Conservation (phyloP, 2,329 filamentous ascomycete genomes). For the Xylariales sp. region DNA sequence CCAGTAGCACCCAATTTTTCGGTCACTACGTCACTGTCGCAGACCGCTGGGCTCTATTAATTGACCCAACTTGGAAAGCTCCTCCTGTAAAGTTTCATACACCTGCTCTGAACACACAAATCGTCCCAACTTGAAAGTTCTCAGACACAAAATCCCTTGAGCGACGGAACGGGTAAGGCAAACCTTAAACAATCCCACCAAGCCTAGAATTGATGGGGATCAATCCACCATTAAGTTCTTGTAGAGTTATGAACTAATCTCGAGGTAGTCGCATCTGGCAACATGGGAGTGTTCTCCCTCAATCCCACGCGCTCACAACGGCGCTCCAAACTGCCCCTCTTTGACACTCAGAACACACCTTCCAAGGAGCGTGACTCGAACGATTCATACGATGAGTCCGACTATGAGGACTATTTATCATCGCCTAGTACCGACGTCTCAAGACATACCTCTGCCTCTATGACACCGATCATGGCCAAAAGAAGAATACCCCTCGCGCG, state of each 20-base stretch:
- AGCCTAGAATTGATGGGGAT: too few species aligned
- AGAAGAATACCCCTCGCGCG: slow-evolving; percentile 26
- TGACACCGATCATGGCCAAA: slow-evolving; percentile 40
- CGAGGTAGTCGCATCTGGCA: slow-evolving; percentile 5
- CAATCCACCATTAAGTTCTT: too few species aligned
- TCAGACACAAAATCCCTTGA: too few species aligned
- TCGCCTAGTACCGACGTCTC: slow-evolving; percentile 49
- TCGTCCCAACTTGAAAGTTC: too few species aligned
- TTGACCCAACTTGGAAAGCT: too few species aligned
- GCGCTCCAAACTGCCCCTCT: slow-evolving; percentile 40
- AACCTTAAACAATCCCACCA: too few species aligned
- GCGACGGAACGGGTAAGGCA: too few species aligned
- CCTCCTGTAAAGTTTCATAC: too few species aligned
- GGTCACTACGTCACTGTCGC: too few species aligned
- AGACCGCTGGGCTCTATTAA: too few species aligned
- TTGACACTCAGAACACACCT: slow-evolving; percentile 37
- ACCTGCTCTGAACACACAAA: too few species aligned
- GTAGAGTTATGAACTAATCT: background rate
- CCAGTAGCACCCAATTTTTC: too few species aligned
- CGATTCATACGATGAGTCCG: slow-evolving; percentile 40
- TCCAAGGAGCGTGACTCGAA: slow-evolving; percentile 49
- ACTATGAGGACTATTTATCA: slow-evolving; percentile 33
- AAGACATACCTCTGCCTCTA: slow-evolving; percentile 42
- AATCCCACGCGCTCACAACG: slow-evolving; percentile 44
- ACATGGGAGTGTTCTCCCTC: slow-evolving; percentile 46